A percentile compares a stretch with the other conserved stretches of the same genome.
Conservation (phyloP, 495 filamentous ascomycete genomes). For the Amorphotheca resinae region DNA sequence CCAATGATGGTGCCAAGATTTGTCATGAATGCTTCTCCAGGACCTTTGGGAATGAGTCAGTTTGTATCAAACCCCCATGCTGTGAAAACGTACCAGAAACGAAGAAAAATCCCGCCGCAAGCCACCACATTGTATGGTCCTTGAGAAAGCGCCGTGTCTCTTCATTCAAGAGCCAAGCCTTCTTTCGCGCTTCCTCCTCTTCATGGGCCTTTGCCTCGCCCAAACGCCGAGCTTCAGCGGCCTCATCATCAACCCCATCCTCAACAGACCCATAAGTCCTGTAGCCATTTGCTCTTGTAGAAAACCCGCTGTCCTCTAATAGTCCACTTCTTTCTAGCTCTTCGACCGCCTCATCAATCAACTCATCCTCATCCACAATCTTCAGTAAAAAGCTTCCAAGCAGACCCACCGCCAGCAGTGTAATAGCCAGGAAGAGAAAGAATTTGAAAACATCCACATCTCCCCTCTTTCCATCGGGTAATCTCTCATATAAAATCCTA, state of each 20-base stretch:
- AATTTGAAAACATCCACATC: slow-evolving; percentile 79
- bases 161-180: slow-evolving; percentile 74
- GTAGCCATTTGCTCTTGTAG: slow-evolving; percentile 30
- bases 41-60: slow-evolving; percentile 47
- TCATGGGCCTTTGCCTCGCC: slow-evolving; percentile 36
- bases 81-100: slow-evolving; percentile 33
- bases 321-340: slow-evolving; percentile 75
- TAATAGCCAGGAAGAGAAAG: slow-evolving; percentile 66
- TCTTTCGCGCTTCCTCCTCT: slow-evolving; percentile 59
- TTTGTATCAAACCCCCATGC: neutral
- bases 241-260: slow-evolving; percentile 14
- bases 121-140: slow-evolving; percentile 90
- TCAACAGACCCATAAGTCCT: slow-evolving; percentile 25
- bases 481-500: slow-evolving; percentile 55
- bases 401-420: slow-evolving; percentile 56
- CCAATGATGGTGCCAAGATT: slow-evolving; percentile 90
- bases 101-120: slow-evolving; percentile 84
- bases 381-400: slow-evolving; percentile 60
- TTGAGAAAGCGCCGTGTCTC: slow-evolving; percentile 72
- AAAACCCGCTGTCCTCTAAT: slow-evolving; percentile 59
- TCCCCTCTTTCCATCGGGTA: slow-evolving; percentile 48
- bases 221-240: slow-evolving; percentile 26
- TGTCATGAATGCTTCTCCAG: slow-evolving; percentile 94
- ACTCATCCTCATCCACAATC: slow-evolving; percentile 48
- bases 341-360: slow-evolving; percentile 78